Percentiles rank a stretch among this genome's conserved stretches.
Conservation (phyloP, 2,329 filamentous ascomycete genomes). For the Teratosphaeria destructans region DNA sequence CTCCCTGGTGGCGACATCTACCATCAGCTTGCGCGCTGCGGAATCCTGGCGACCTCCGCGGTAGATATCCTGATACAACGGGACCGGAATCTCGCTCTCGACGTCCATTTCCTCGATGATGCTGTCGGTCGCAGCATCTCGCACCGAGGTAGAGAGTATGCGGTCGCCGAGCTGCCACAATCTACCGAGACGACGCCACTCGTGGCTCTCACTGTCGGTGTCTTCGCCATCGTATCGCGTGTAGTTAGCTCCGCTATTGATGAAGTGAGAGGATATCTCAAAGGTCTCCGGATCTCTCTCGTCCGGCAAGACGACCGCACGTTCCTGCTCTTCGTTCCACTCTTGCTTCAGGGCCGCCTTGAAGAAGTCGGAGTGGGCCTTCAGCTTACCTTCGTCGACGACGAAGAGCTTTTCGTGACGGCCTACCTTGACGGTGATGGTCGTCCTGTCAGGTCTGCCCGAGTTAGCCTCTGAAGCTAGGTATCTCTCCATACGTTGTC, state of each 20-base stretch:
- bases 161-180: slow-evolving; percentile 1
- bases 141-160: neutral
- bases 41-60: neutral
- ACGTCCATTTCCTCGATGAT: neutral
- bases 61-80: neutral
- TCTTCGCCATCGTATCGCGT: neutral
- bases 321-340: neutral
- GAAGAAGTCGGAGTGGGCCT: neutral
- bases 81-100: neutral
- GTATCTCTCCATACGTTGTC: no score
- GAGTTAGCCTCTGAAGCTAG: neutral
- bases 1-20: neutral
- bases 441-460: neutral
- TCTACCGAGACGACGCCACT: neutral
- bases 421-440: neutral
- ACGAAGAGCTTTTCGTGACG: neutral
- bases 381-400: neutral
- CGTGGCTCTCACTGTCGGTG: neutral
- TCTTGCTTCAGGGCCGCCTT: neutral
- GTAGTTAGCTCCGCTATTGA: neutral
- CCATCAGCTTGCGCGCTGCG: neutral
- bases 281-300: neutral
- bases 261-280: neutral
- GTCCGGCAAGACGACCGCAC: neutral
- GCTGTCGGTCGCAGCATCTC: neutral